Base-by-base conservation (phyloP, 139 green algal genomes). In the Micractinium conductrix region DNA sequence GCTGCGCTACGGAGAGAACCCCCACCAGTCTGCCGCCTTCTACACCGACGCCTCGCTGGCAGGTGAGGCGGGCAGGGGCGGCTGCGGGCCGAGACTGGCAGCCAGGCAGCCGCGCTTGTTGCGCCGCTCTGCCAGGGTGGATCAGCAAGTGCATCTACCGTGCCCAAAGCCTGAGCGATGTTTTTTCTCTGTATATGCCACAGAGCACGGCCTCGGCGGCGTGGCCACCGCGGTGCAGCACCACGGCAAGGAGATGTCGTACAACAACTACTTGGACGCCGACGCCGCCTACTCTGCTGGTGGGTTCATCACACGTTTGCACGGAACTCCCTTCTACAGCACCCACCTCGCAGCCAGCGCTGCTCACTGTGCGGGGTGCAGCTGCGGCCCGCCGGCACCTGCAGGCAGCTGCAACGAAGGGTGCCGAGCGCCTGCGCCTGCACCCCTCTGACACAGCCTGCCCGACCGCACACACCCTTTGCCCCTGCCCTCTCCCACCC, bases 191-290 rank as follows among this genome's bases (percentile, higher is more conserved):
- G 48, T 58, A 16, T 16, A 58, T 58, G 48, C 48, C 48, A 24
- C 50, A 81, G 97, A 99, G 89, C 58, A 79, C 37, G 86, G 74
- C 50, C 76, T 84, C 55, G 95, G 95, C 16, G 97, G 97, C 55
- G 93, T 99, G 58, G 97, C 92, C 68, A 94, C 90, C 50, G 89
- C 91, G 24, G 81, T 95, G 26, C 94, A 98, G 92, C 97, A 99
- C 89, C 93, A 98, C 74, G 96, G 97, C 90, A 99, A 99, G 92
- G 95, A 98, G 90, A 99, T 99, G 97, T 94, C 84, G 0, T 99
- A 99, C 94, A 99, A 99, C 93, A 99, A 99, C 92, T 99, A 99
- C 88, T 87, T 99, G 81, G 97, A 99, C 82, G 94, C 94, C 0
- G 96, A 99, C 70, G 96, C 96, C 7, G 74, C 74, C 50, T 81